These are phyloP conservation scores for Zygotorulaspora mrakii DNA, from an alignment of 1,139 yeast genomes.

Conservation along the genomic window DNA sequence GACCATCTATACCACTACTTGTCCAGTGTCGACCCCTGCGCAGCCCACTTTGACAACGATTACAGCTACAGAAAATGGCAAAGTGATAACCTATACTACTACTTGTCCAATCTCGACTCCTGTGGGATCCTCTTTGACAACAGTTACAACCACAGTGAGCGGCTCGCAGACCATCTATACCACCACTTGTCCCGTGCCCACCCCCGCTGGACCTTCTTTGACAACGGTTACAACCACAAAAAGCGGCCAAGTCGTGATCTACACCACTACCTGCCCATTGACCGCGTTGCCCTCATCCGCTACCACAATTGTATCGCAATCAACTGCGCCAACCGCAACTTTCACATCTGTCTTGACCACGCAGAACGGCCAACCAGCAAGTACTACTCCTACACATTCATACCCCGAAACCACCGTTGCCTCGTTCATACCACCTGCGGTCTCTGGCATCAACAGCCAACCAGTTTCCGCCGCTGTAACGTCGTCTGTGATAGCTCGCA, in stretches of 20 bases:
- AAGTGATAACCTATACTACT: neutral
- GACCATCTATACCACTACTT: neutral
- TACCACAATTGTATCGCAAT: neutral
- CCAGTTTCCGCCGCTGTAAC: too few relatives aligned
- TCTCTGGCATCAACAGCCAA: too few relatives aligned
- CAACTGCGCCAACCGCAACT: neutral
- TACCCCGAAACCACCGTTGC: too few relatives aligned
- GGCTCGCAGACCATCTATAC: neutral
- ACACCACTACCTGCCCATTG: neutral
- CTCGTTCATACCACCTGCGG: too few relatives aligned
- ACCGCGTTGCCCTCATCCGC: neutral
- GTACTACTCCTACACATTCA: too few relatives aligned
- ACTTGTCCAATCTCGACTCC: neutral
- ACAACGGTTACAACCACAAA: conserved; percentile 1
- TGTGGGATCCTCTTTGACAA: neutral
- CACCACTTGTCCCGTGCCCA: neutral
- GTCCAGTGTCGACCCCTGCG: neutral
- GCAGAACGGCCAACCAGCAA: too few relatives aligned
- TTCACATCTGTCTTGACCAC: neutral
- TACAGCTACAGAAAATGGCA: neutral
- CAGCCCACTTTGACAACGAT: neutral
- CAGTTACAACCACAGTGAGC: neutral
- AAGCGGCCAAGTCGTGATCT: neutral
- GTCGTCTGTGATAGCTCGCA: too few relatives aligned
- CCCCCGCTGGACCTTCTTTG: neutral